These are phyloP conservation scores for Cladosporium sp. DNA, from an alignment of 2,329 filamentous ascomycete genomes.

Conservation along the genomic window DNA sequence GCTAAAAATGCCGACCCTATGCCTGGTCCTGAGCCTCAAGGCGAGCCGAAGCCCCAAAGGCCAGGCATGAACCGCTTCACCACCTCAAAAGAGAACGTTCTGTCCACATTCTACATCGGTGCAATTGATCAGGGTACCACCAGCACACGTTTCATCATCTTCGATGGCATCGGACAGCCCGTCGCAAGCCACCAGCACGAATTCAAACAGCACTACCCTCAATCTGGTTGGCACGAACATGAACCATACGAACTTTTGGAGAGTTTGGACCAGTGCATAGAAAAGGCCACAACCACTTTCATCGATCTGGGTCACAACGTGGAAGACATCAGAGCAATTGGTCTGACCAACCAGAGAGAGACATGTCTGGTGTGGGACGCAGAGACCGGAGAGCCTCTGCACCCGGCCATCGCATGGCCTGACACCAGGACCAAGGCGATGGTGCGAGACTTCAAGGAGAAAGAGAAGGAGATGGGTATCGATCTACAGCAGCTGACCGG, in stretches of 20 bases:
- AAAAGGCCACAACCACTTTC: slow-evolving; percentile 72
- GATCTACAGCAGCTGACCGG: slow-evolving; percentile 70
- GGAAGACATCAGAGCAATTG: slow-evolving; percentile 71
- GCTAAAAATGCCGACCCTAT: slow-evolving; percentile 5
- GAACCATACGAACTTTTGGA: slow-evolving; percentile 72
- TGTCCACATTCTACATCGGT: slow-evolving; percentile 66
- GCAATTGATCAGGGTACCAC: slow-evolving; percentile 92
- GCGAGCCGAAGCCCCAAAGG: slow-evolving; percentile 22
- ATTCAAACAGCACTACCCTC: slow-evolving; percentile 80
- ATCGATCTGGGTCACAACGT: slow-evolving; percentile 64
- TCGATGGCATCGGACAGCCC: slow-evolving; percentile 75
- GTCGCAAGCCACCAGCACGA: slow-evolving; percentile 84
- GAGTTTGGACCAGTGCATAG: slow-evolving; percentile 75
- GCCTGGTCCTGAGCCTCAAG: slow-evolving; percentile 1
- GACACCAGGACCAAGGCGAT: slow-evolving; percentile 77
- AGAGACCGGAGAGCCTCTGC: slow-evolving; percentile 73
- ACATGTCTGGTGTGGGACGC: slow-evolving; percentile 85
- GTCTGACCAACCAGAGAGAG: slow-evolving; percentile 86
- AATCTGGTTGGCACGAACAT: slow-evolving; percentile 91
- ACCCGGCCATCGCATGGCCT: slow-evolving; percentile 85
- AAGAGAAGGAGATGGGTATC: slow-evolving; percentile 39
- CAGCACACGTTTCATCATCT: slow-evolving; percentile 86
- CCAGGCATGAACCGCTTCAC: slow-evolving; percentile 37
- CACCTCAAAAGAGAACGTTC: slow-evolving; percentile 38
- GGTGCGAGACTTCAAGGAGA: slow-evolving; percentile 72